Evolutionary conservation across 352 stramenopile species (phyloP).

Genomic region (Phytophthora pseudosyringae): DNA sequence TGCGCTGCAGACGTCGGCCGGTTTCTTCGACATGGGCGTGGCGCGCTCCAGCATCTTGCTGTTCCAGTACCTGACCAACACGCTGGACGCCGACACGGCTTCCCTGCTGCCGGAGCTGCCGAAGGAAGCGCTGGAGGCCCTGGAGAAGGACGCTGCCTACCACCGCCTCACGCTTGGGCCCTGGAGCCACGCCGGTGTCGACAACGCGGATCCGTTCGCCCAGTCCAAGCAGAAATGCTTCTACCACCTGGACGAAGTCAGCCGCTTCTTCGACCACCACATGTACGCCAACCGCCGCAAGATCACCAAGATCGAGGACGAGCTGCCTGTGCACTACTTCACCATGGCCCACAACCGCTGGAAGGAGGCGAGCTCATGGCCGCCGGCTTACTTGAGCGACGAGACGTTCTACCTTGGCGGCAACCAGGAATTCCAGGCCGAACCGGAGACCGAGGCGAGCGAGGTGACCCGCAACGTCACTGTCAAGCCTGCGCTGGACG

Average conservation of each 20-base stretch:
- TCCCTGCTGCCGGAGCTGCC: slow-evolving; percentile 60
- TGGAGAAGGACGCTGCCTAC: slow-evolving; percentile 48
- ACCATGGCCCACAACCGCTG: slow-evolving; percentile 79
- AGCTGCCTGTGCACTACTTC: slow-evolving; percentile 85
- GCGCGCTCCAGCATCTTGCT: slow-evolving; percentile 78
- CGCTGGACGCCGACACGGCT: slow-evolving; percentile 65
- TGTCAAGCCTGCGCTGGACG: slow-evolving; percentile 51
- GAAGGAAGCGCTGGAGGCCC: slow-evolving; percentile 34
- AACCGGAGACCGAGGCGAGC: slow-evolving; percentile 45
- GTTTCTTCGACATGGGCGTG: slow-evolving; percentile 84
- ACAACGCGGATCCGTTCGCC: slow-evolving; percentile 83
- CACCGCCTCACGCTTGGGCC: slow-evolving; percentile 80
- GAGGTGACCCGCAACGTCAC: slow-evolving; percentile 47
- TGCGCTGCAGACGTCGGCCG: slow-evolving; percentile 69
- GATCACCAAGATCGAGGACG: slow-evolving; percentile 62
- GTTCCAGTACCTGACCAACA: slow-evolving; percentile 82
- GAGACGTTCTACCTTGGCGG: slow-evolving; percentile 59
- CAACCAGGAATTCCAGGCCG: slow-evolving; percentile 55
- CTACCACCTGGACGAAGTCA: slow-evolving; percentile 85
- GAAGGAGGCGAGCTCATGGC: slow-evolving; percentile 71
- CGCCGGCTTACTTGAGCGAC: slow-evolving; percentile 61
- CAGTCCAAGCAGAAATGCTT: slow-evolving; percentile 87
- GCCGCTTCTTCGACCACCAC: slow-evolving; percentile 86
- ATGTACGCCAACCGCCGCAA: slow-evolving; percentile 69
- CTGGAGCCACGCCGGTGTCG: slow-evolving; percentile 84